Evolutionary conservation across 495 filamentous ascomycete genomes (phyloP).

Genomic region (Annulohypoxylon nitens): DNA sequence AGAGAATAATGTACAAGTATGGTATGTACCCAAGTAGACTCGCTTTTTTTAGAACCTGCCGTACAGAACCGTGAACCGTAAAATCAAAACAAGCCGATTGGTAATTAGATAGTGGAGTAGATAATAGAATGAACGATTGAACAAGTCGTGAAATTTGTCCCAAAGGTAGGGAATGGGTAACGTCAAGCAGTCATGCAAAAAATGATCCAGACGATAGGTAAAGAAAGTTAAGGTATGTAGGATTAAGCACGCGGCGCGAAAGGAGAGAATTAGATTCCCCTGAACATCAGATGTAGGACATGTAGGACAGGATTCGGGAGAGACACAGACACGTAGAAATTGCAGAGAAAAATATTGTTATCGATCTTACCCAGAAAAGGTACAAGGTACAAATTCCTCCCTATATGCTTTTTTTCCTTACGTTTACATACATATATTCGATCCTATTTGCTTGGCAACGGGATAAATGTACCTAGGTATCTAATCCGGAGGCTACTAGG

Average conservation of each 20-base stretch:
- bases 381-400: conserved; percentile 25
- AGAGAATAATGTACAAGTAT: conserved; percentile 13
- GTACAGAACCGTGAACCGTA: conserved; percentile 25
- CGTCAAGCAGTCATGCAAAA: conserved; percentile 17
- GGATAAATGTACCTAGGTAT: conserved; percentile 28
- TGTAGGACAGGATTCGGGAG: conserved; percentile 17
- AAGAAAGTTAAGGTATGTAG: conserved; percentile 27
- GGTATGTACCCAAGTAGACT: conserved; percentile 21
- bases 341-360: conserved; percentile 33
- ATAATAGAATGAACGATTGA: conserved; percentile 14
- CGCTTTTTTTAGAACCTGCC: conserved; percentile 21
- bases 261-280: conserved; percentile 30
- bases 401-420: conserved; percentile 35
- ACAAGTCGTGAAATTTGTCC: conserved; percentile 27
- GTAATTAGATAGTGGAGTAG: conserved; percentile 37
- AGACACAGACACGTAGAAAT: conserved; percentile 34
- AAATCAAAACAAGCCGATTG: conserved; percentile 41
- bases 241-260: conserved; percentile 27
- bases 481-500: conserved; percentile 37
- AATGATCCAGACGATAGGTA: conserved; percentile 18
- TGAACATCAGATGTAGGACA: conserved; percentile 35
- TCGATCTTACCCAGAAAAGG: conserved; percentile 8
- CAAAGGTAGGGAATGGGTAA: conserved; percentile 14
- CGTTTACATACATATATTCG: conserved; percentile 42
- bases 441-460: conserved; percentile 43